A percentile compares a stretch with the other conserved stretches of the same genome.
phyloP scores from a whole-genome alignment of 441 rosid genomes.

The Rhodomyrtus psidioides region DNA sequence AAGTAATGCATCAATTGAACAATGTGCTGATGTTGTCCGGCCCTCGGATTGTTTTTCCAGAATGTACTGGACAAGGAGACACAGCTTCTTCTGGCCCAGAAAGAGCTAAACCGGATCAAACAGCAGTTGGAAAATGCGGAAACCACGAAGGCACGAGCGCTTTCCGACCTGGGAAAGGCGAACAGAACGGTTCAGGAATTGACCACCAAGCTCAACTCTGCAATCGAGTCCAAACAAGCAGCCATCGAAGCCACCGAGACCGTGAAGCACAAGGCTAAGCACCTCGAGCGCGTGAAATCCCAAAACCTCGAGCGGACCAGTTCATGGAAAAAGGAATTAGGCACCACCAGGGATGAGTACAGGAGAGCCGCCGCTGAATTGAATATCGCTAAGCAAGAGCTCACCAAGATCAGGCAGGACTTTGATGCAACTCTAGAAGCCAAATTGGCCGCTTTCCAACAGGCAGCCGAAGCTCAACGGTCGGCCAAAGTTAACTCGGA shows the following conservation, averaged over 20 bases:
- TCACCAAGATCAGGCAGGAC: conserved; percentile 61
- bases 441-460: conserved; percentile 48
- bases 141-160: conserved; percentile 33
- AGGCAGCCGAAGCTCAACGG: conserved; percentile 58
- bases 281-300: conserved; percentile 53
- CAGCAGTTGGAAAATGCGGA: conserved; percentile 39
- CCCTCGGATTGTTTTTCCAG: conserved; percentile 14
- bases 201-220: conserved; percentile 32
- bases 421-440: conserved; percentile 56
- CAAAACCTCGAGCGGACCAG: conserved; percentile 17
- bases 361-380: conserved; percentile 31
- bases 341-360: conserved; percentile 54
- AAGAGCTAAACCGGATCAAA: conserved; percentile 38
- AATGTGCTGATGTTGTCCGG: background rate
- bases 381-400: conserved; percentile 59
- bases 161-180: conserved; percentile 53
- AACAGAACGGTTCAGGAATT: conserved; percentile 47
- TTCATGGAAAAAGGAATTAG: conserved; percentile 37
- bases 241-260: conserved; percentile 52
- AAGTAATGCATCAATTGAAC: background rate
- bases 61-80: conserved; percentile 73
- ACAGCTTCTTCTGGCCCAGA: conserved; percentile 48
- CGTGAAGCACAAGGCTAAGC: conserved; percentile 36
- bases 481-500: conserved; percentile 25
- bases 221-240: conserved; percentile 39